Evolutionary conservation across 2,329 filamentous ascomycete species (phyloP).

Genomic region (Xylariaceae sp.): DNA sequence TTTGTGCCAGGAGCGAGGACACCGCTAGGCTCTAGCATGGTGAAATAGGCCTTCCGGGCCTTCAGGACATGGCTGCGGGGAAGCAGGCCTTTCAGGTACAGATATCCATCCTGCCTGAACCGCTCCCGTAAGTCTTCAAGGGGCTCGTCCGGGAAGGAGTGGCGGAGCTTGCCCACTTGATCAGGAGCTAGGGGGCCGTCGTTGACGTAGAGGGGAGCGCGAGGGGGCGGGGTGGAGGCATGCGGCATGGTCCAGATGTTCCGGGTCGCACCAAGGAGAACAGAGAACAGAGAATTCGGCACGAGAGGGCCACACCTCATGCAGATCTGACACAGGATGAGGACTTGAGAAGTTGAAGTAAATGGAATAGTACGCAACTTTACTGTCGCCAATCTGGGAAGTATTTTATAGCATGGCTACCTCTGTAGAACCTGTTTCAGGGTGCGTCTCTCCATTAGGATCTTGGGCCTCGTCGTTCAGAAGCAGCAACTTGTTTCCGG

Average conservation of each 20-base stretch:
- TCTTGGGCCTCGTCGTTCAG: no score
- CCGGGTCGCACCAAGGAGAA: no score
- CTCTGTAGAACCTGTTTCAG: no score
- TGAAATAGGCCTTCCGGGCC: conserved; percentile 32
- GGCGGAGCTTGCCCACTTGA: conserved; percentile 25
- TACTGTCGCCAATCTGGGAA: no score
- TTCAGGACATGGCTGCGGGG: conserved; percentile 35
- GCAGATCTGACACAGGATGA: no score
- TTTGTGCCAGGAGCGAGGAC: conserved; percentile 30
- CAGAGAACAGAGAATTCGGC: no score
- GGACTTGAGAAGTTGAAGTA: no score
- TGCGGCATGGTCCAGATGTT: conserved; percentile 10
- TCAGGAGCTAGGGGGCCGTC: conserved; percentile 11
- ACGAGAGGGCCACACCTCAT: no score
- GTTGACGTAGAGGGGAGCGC: conserved; percentile 12
- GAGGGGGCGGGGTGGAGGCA: conserved; percentile 1
- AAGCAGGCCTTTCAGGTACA: conserved; percentile 33
- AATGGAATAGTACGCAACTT: no score
- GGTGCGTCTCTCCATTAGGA: no score
- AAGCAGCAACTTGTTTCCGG: no score
- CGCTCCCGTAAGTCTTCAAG: conserved; percentile 30
- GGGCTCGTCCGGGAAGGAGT: conserved; percentile 26
- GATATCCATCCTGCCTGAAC: conserved; percentile 31
- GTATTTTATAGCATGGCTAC: no score
- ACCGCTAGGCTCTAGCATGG: conserved; percentile 28